phyloP scores from a whole-genome alignment of 1,284 basidiomycete species.

The Termitomyces sp. region DNA sequence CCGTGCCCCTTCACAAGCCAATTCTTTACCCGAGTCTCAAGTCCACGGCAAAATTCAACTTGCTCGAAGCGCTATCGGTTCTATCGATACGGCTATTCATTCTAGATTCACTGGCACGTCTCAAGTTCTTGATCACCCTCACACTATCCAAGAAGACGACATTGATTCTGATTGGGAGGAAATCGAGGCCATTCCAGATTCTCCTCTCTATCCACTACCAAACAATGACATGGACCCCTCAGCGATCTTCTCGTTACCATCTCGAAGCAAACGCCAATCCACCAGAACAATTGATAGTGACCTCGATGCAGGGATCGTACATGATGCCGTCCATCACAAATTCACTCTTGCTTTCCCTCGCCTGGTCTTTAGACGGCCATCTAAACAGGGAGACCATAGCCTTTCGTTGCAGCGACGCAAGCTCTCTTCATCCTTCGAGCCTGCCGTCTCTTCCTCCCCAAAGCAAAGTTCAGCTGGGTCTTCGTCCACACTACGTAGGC shows the following conservation, averaged over 20 bases:
- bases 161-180: conserved; percentile 19
- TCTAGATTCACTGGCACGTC: neutral
- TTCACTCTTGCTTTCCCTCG: conserved; percentile 8
- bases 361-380: conserved; percentile 4
- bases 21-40: neutral
- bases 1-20: neutral
- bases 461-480: neutral
- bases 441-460: neutral
- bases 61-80: neutral
- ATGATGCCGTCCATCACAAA: conserved; percentile 3
- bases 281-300: neutral
- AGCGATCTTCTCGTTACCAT: neutral
- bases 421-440: neutral
- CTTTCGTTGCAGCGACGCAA: neutral
- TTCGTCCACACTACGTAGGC: conserved; percentile 1
- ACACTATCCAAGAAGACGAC: conserved; percentile 10
- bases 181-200: conserved; percentile 13
- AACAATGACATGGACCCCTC: conserved; percentile 14
- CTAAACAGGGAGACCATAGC: neutral
- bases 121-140: neutral
- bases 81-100: neutral
- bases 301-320: neutral
- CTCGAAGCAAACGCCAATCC: conserved; percentile 1
- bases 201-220: conserved; percentile 12
- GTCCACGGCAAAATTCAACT: neutral